These are phyloP conservation scores for Coffea canephora DNA, from an alignment of 257 asterid genomes.

Conservation along the genomic window DNA sequence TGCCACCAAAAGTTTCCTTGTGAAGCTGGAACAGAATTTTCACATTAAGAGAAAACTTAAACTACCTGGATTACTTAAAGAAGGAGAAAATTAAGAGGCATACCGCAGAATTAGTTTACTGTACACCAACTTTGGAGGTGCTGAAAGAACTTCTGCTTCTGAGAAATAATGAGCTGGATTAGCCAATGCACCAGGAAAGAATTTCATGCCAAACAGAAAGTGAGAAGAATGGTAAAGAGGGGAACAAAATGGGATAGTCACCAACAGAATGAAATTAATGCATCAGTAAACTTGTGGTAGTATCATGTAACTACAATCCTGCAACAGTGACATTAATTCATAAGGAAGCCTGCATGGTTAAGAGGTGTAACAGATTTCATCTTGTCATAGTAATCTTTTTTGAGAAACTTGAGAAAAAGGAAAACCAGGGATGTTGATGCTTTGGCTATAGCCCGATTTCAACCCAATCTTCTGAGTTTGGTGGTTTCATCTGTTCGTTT, in stretches of 20 bases:
- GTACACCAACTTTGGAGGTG: conserved; percentile 94
- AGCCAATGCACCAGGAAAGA: conserved; percentile 14
- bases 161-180: conserved; percentile 25
- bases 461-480: neutral
- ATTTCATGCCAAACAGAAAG: neutral
- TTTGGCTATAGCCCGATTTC: neutral
- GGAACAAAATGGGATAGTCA: neutral
- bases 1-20: conserved; percentile 82
- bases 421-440: neutral
- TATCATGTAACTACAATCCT: neutral
- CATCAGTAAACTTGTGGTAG: neutral
- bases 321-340: neutral
- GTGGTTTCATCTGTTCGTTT: too few relatives aligned
- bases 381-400: neutral
- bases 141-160: conserved; percentile 93
- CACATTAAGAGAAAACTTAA: conserved; percentile 12
- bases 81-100: conserved; percentile 21
- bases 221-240: neutral
- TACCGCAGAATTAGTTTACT: conserved; percentile 87
- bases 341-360: neutral
- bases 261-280: neutral
- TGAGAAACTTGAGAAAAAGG: neutral
- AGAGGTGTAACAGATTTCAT: neutral
- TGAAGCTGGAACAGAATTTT: conserved; percentile 52
- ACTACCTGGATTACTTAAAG: neutral